phyloP scores from a whole-genome alignment of 345 rosid genomes.

The Tarenaya hassleriana region DNA sequence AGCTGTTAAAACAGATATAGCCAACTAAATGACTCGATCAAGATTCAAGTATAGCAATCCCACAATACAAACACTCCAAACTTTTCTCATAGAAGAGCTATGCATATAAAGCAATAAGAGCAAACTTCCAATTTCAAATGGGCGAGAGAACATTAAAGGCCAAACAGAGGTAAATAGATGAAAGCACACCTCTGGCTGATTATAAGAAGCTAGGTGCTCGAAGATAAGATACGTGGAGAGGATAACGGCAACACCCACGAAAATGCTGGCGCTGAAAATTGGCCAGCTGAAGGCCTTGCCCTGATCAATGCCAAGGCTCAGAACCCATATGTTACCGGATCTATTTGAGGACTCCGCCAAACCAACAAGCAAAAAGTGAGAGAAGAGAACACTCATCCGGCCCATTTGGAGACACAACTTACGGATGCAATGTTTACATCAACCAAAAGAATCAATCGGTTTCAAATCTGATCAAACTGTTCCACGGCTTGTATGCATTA shows the following conservation, averaged over 20 bases:
- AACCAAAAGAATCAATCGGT: background rate
- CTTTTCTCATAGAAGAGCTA: background rate
- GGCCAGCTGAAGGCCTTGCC: slow-evolving; percentile 59
- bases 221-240: slow-evolving; percentile 86
- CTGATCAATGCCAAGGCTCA: slow-evolving; percentile 38
- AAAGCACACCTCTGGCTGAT: slow-evolving; percentile 86
- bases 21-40: background rate
- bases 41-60: background rate
- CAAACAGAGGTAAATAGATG: slow-evolving; percentile 4
- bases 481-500: slow-evolving; percentile 8
- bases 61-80: too few relatives aligned
- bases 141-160: background rate
- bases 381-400: slow-evolving; percentile 45
- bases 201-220: slow-evolving; percentile 86
- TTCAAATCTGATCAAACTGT: background rate
- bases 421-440: slow-evolving; percentile 10
- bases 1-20: too few relatives aligned
- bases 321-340: slow-evolving; percentile 37
- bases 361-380: slow-evolving; percentile 44
- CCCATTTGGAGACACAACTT: slow-evolving; percentile 40
- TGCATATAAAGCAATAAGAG: background rate
- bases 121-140: background rate
- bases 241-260: slow-evolving; percentile 64
- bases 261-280: slow-evolving; percentile 76
- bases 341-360: slow-evolving; percentile 55